Base-by-base conservation (phyloP, 495 filamentous ascomycete genomes). In the Letharia lupina region DNA sequence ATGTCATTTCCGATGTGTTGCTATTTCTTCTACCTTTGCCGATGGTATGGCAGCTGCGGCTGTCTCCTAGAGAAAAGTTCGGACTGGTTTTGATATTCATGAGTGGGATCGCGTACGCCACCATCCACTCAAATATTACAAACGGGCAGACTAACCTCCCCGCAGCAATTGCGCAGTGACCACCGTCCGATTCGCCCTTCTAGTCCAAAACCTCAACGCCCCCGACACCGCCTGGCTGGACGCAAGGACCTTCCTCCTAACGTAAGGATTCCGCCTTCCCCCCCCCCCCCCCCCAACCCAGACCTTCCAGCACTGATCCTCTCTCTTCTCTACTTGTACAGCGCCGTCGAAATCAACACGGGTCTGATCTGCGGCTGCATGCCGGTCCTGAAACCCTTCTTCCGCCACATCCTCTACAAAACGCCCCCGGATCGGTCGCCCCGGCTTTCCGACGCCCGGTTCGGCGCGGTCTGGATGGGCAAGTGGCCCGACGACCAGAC, bases 381-480 rank as follows among this genome's bases (percentile, higher is more conserved):
- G 18, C 73, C 74, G 3, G 71, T 75, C 2, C 73, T 77, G 48
- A 74, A 69, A 18, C 75, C 73, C 69, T 84, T 86, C 11, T 61
- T 61, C 42, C 10, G 39, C 2, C 59, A 61, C 31, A 5, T 41
- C 59, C 15, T 61, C 20, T 45, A 39, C 2, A 41, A 45, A 44
- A 1, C 13, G 7, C 42, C 3, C 7, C n/a, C 59, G 15, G 23
- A 42, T 10, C 23, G 4, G 11, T 42, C 35, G 8, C 37, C 18
- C 15, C 39, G 4, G 39, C 37, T 4, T 9, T 9, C 31, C 20
- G 6, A 1, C 15, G 8, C 39, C 3, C n/a, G 42, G 3, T 2
- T n/a, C 59, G 18, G 39, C 28, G 44, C 59, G 1, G 9, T 61
- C n/a, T 61, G 59, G 59, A 45, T 45, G n/a, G 59, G 59, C 18